These are phyloP conservation scores for Globisporangium emineosum DNA, from an alignment of 352 stramenopile genomes.

Conservation along the genomic window DNA sequence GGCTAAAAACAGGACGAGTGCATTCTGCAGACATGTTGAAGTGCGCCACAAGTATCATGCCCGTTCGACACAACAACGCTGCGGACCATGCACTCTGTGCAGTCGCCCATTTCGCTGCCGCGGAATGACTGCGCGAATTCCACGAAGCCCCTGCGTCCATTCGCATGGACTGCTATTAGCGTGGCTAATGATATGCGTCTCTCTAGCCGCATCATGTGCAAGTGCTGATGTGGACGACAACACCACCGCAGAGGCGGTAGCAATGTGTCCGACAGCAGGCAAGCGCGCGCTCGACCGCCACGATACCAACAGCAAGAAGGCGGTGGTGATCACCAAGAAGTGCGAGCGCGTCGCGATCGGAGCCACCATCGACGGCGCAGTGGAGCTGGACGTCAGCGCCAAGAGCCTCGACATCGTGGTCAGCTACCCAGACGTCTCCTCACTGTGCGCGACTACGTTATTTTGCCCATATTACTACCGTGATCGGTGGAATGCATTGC, in stretches of 20 bases:
- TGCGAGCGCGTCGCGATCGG: not conserved
- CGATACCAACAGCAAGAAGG: not conserved
- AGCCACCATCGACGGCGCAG: not conserved
- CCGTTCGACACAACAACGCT: not conserved
- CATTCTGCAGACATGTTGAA: not conserved
- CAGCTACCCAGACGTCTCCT: not conserved
- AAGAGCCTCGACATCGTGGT: constrained; percentile 5
- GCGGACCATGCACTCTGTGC: not conserved
- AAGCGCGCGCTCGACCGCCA: constrained; percentile 6
- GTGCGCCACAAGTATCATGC: not conserved
- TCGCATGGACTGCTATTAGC: not conserved
- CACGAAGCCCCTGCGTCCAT: not conserved
- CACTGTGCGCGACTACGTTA: not conserved
- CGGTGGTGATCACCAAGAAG: constrained; percentile 6
- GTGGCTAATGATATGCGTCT: not conserved
- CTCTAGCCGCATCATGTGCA: not conserved
- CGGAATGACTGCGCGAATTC: not conserved
- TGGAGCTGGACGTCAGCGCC: constrained; percentile 1
- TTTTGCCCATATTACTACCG: not conserved
- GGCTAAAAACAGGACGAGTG: not conserved
- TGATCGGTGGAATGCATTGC: no score
- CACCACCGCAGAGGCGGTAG: not conserved
- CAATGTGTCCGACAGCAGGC: not conserved
- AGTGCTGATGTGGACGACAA: not conserved
- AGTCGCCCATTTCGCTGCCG: not conserved